phyloP scores from a whole-genome alignment of 306 rosid species.

The Trifolium repens region DNA sequence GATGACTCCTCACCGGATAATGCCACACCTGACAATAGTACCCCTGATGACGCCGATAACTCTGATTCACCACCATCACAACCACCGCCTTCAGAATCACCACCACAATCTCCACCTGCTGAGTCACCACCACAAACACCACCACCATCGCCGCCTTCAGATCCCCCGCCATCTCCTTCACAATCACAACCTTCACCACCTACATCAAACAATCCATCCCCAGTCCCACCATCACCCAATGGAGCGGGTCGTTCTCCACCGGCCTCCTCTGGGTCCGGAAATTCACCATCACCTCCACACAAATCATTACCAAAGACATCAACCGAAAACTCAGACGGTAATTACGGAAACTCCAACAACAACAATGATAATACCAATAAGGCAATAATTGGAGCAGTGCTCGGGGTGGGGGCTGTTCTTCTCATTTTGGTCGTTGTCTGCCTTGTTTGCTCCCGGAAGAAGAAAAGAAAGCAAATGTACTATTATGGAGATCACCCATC shows the following conservation, averaged over 20 bases:
- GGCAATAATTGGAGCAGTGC: slow-evolving; percentile 51
- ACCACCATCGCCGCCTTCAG: background rate
- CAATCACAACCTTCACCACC: slow-evolving; percentile 43
- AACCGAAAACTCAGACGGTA: background rate
- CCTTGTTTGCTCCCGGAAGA: slow-evolving; percentile 53
- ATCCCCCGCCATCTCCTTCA: slow-evolving; percentile 28
- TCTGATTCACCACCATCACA: slow-evolving; percentile 17
- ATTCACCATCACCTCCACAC: slow-evolving; percentile 33
- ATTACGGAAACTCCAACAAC: background rate
- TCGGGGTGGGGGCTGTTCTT: slow-evolving; percentile 52
- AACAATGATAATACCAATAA: background rate
- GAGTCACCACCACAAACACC: slow-evolving; percentile 22
- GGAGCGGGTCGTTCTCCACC: slow-evolving; percentile 13
- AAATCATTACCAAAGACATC: background rate
- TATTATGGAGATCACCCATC: slow-evolving; percentile 59
- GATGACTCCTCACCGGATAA: slow-evolving; percentile 5
- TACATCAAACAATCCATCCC: slow-evolving; percentile 19
- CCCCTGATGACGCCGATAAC: slow-evolving; percentile 37
- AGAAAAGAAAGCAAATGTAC: slow-evolving; percentile 55
- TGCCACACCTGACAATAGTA: background rate
- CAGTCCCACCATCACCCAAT: slow-evolving; percentile 31
- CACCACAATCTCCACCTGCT: background rate
- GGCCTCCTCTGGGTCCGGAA: background rate
- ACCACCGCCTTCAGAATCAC: background rate
- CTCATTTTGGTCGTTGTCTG: slow-evolving; percentile 47